phyloP scores from a whole-genome alignment of 192 early-diverging fungal genomes.

The Coemansia sp. region DNA sequence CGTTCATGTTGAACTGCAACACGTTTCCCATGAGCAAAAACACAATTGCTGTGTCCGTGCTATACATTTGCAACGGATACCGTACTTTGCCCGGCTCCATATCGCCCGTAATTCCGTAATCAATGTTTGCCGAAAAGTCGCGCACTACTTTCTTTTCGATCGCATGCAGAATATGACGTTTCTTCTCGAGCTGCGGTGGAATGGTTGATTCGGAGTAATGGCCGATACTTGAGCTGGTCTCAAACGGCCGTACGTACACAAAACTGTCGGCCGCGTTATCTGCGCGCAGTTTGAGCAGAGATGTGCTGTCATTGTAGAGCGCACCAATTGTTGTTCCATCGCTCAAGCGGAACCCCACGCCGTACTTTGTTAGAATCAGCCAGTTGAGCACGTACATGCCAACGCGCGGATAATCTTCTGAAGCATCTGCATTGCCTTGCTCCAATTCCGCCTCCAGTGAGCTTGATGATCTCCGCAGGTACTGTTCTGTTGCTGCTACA shows the following conservation, averaged over 20 bases:
- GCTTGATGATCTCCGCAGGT: conserved; percentile 24
- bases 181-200: conserved; percentile 44
- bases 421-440: not conserved
- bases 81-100: conserved; percentile 3
- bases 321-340: conserved; percentile 78
- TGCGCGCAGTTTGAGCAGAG: conserved; percentile 47
- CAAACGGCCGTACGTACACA: conserved; percentile 43
- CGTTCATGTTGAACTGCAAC: conserved; percentile 47
- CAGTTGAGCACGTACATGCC: conserved; percentile 83
- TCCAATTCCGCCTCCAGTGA: conserved; percentile 25
- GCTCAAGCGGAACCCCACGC: conserved; percentile 82
- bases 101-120: conserved; percentile 24
- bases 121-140: conserved; percentile 29
- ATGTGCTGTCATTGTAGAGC: conserved; percentile 87
- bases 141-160: conserved; percentile 35
- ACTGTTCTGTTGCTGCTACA: conserved; percentile 22
- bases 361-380: conserved; percentile 83
- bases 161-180: conserved; percentile 29
- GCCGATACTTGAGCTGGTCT: conserved; percentile 42
- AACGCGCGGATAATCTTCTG: conserved; percentile 25
- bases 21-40: conserved; percentile 51
- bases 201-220: conserved; percentile 27
- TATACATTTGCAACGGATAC: conserved; percentile 7
- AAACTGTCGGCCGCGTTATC: conserved; percentile 10
- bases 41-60: conserved; percentile 27